phyloP scores from a whole-genome alignment of 208 protist species.

The Crithidia brevicula region DNA sequence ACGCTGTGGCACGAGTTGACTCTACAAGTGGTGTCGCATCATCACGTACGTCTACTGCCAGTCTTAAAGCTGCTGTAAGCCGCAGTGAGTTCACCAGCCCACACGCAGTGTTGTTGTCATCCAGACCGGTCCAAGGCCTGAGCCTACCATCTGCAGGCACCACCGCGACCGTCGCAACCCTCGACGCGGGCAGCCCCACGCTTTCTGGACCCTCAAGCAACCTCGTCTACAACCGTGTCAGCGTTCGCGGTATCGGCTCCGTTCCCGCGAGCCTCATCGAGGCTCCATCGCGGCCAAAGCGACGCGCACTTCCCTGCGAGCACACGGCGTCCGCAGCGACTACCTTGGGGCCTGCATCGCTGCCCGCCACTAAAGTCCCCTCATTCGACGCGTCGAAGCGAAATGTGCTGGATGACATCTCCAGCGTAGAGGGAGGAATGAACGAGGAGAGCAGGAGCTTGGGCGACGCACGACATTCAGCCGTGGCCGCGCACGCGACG shows the following conservation, averaged over 20 bases:
- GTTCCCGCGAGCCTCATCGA: constrained; percentile 24
- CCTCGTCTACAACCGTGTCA: constrained; percentile 30
- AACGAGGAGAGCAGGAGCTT: neutral
- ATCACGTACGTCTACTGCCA: too few relatives aligned
- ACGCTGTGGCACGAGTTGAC: too few relatives aligned
- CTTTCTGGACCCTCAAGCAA: neutral
- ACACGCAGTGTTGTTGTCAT: too few relatives aligned
- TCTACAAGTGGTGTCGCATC: too few relatives aligned
- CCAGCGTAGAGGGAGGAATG: neutral
- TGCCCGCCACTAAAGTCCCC: neutral
- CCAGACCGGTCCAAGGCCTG: too few relatives aligned
- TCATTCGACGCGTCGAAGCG: too few relatives aligned
- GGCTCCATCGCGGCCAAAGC: constrained; percentile 16
- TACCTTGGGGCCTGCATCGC: neutral
- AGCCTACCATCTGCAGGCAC: too few relatives aligned
- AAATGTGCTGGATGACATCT: too few relatives aligned
- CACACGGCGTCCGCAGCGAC: constrained; percentile 4
- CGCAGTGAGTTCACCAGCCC: too few relatives aligned
- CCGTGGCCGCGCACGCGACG: neutral
- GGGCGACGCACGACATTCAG: too few relatives aligned
- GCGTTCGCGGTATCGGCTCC: constrained; percentile 20
- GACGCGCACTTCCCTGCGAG: constrained; percentile 23
- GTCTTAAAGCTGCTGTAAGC: too few relatives aligned
- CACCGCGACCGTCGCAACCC: too few relatives aligned
- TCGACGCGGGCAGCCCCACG: neutral